Evolutionary conservation across 148 eudicot species (phyloP), one percentile per base, ranked within the genome.

Genomic region (Agrostemma githago): DNA sequence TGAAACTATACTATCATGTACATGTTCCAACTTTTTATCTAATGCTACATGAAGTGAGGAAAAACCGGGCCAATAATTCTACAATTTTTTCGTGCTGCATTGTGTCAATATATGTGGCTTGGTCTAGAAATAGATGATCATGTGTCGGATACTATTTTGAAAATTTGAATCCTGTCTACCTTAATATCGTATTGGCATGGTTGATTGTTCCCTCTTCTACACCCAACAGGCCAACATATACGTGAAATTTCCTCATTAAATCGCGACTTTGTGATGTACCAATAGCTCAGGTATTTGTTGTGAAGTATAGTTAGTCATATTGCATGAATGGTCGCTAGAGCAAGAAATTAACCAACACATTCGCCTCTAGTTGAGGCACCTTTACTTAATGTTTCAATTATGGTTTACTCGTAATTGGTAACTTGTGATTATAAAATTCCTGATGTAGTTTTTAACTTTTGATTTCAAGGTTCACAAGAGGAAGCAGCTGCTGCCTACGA

Each of bases 401-500:
- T 8, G 54, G 14, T 48, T 9, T 48, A 26, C 34, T 26, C 34
- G 34, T 14, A 62, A 9, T 38, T n/a, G 8, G 39, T 37, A 37
- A 37, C 39, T 42, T 42, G 78, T 43, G 4, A 26, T 64, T 65
- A 11, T 56, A 19, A 26, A 39, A 40, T 40, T 46, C 17, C 68
- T 69, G 67, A 72, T 63, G 54, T 21, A 54, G 14, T 10, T 62
- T 40, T 38, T 19, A 21, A 46, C 8, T 63, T 58, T 9, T 5
- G 9, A 26, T 26, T 59, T 65, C 66, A 68, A 94, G 98, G 88
- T 83, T 89, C 98, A 54, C 96, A 94, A 78, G 98, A 94, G 78
- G 98, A 94, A 86, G 98, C 98, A 37, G 98, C 98, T 3, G 88
- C 78, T 75, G 98, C 98, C 38, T 94, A 94, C 74, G 98, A 94